Conservation (phyloP, 1,284 basidiomycete genomes). For the Puccinia triticina region DNA sequence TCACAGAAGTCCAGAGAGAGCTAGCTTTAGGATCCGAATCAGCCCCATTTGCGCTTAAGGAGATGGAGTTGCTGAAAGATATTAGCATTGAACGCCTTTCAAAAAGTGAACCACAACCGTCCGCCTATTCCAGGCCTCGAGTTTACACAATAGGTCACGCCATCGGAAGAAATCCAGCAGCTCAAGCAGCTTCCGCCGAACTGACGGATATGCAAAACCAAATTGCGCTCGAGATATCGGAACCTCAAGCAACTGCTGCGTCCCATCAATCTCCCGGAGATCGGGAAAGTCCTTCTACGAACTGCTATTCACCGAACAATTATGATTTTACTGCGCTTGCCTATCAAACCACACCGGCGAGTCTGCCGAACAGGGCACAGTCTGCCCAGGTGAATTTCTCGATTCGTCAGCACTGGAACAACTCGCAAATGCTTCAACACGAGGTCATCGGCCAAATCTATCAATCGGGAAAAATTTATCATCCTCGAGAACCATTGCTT, state of each 20-base stretch:
- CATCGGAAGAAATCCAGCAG: neutral
- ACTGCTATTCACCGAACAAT: neutral
- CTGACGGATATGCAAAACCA: conserved; percentile 13
- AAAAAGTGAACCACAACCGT: neutral
- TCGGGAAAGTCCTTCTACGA: neutral
- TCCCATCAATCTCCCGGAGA: neutral
- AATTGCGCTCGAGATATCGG: conserved; percentile 28
- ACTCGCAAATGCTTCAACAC: conserved; percentile 27
- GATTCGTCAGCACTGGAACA: conserved; percentile 15
- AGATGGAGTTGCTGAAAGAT: conserved; percentile 29
- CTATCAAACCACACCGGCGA: neutral
- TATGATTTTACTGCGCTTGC: neutral
- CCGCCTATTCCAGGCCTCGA: neutral
- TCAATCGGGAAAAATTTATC: conserved; percentile 31
- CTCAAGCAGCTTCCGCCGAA: conserved; percentile 3
- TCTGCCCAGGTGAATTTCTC: neutral
- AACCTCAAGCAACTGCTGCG: neutral
- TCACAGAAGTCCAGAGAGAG: conserved; percentile 56
- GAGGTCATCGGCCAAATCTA: conserved; percentile 17
- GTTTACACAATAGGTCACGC: neutral
- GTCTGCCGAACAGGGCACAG: neutral
- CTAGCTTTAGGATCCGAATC: conserved; percentile 15
- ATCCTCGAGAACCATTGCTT: conserved; percentile 29
- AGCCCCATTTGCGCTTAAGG: neutral
- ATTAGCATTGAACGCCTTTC: conserved; percentile 9